Base-by-base conservation (phyloP, 139 green algal genomes). In the Spirogloea muscicola region DNA sequence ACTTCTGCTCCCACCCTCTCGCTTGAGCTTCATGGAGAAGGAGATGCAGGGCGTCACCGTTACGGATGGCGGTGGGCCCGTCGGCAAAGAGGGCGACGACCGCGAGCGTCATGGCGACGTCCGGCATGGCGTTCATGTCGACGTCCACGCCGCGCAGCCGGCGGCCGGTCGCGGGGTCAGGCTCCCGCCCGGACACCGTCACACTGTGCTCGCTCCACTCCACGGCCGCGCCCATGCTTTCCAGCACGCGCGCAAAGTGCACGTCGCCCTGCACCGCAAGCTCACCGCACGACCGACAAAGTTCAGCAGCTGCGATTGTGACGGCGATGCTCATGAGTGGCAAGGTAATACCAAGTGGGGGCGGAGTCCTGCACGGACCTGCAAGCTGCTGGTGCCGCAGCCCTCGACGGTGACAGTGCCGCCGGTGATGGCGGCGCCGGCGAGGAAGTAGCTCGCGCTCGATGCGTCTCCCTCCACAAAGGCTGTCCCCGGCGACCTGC, bases 41-140 rank as follows among this genome's bases (percentile, higher is more conserved):
- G n/a, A n/a, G n/a, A n/a, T n/a, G n/a, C n/a, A n/a, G n/a, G n/a
- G n/a, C n/a, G n/a, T 55, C 13, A 81, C 73, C 75, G 66, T 98
- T 91, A 13, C 93, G 86, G 74, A 98, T 98, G 62, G 91, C 82
- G 1, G 93, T 97, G 5, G 84, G 80, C 2, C 78, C 90, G 40
- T 96, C 78, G 0, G 94, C 94, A 84, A 96, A 96, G 13, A 98
- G 86, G 1, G 94, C 94, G 1, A 89, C 91, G 5, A 98, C 94
- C 9, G 94, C 94, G 41, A 95, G 77, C 16, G 94, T 99, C 94
- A 99, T 99, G 31, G 95, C 95, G n/a, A 96, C 95, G 77, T 99
- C 95, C 1, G 95, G 95, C 69, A 99, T 99, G 82, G 96, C 91
- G 83, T 96, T 96, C 88, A 94, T 97, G 86, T 98, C 89, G 62